Conservation (phyloP, 2,329 filamentous ascomycete genomes). For the Aplosporella prunicola region DNA sequence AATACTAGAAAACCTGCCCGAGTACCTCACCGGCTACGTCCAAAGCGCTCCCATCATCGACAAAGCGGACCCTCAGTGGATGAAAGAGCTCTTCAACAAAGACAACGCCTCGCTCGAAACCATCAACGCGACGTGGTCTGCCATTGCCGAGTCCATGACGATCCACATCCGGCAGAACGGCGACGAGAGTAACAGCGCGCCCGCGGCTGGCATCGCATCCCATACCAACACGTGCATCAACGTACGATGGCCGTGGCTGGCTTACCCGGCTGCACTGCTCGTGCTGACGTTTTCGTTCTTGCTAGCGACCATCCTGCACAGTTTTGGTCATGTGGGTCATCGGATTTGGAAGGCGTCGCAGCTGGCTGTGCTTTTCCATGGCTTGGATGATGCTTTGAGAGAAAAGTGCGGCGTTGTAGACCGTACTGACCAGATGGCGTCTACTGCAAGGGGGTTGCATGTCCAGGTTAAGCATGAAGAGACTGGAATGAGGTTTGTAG, state of each 20-base stretch:
- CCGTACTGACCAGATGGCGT: background rate
- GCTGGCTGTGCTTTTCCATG: constrained; percentile 1
- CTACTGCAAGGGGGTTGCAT: background rate
- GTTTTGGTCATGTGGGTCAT: background rate
- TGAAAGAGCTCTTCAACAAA: background rate
- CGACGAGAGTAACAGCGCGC: background rate
- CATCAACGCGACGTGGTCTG: background rate
- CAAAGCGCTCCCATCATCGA: background rate
- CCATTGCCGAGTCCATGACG: constrained; percentile 2
- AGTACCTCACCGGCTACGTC: background rate
- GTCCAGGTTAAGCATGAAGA: background rate
- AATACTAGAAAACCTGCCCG: background rate
- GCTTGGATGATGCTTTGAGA: background rate
- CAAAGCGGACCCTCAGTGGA: background rate
- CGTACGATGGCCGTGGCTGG: background rate
- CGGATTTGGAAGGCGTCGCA: background rate
- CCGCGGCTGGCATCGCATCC: background rate
- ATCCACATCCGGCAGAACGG: background rate
- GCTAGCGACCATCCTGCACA: background rate
- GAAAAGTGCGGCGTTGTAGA: background rate
- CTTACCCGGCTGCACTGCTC: background rate
- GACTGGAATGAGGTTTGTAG: background rate
- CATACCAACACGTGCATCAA: background rate
- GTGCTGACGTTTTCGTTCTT: background rate
- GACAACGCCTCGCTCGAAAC: background rate